Evolutionary conservation across 2,329 filamentous ascomycete genomes (phyloP).

Genomic region (Leptographium wingfieldii): DNA sequence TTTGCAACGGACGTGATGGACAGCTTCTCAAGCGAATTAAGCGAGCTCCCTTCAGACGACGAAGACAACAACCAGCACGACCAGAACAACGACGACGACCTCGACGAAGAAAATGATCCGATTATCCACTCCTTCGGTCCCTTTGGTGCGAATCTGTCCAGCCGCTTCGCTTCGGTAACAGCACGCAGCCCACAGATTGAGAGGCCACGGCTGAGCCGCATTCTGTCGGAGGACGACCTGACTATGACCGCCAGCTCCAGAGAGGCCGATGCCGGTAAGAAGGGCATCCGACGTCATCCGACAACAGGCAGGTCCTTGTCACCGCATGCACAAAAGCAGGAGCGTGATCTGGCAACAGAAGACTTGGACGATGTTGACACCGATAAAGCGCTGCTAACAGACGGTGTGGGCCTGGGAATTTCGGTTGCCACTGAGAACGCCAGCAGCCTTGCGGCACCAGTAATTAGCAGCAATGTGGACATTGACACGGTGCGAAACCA

Average conservation of each 20-base stretch:
- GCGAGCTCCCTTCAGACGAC: slow-evolving; percentile 35
- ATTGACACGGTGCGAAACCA: slow-evolving; percentile 58
- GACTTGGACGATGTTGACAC: neutral
- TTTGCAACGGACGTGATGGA: slow-evolving; percentile 37
- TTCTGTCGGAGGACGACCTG: slow-evolving; percentile 10
- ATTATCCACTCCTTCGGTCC: slow-evolving; percentile 86
- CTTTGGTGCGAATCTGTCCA: slow-evolving; percentile 75
- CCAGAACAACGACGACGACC: slow-evolving; percentile 64
- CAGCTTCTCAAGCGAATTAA: slow-evolving; percentile 46
- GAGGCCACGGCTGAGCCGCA: slow-evolving; percentile 7
- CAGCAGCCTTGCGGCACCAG: neutral
- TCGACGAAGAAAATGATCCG: slow-evolving; percentile 89
- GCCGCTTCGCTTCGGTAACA: slow-evolving; percentile 65
- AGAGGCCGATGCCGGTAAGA: neutral
- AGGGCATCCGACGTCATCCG: neutral
- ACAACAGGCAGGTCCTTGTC: neutral
- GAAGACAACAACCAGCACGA: slow-evolving; percentile 62
- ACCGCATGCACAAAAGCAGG: neutral
- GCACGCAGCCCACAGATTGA: slow-evolving; percentile 48
- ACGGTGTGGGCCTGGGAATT: slow-evolving; percentile 13
- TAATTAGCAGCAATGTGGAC: slow-evolving; percentile 19
- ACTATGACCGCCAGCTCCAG: slow-evolving; percentile 9
- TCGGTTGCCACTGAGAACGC: slow-evolving; percentile 6
- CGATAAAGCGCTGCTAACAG: neutral
- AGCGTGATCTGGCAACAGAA: neutral